Evolutionary conservation across 2,329 filamentous ascomycete genomes (phyloP), one percentile per base, ranked within the genome.

Genomic region (Talaromyces rugulosus): DNA sequence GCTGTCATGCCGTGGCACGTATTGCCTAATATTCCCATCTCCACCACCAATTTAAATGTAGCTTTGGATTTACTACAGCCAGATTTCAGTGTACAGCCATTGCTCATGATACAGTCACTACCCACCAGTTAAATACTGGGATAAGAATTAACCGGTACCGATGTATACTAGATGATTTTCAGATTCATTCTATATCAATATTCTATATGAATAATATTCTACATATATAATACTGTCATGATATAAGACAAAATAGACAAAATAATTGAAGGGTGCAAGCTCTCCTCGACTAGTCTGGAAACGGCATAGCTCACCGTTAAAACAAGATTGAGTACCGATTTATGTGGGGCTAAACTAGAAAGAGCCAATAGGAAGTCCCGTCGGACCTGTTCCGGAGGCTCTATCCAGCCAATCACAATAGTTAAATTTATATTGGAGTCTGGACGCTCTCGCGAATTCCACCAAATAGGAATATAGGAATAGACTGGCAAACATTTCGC

Each of bases 301-400:
- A 31, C 27, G 27, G 50, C 12, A 53, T n/a, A 8, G 50, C 11
- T 9, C 14, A 18, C 47, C 56, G 33, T 9, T 42, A 51, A 62
- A 62, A 55, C 56, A 62, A 59, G 60, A 62, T 59, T 59, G 31
- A 55, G 47, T 28, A 4, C 34, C 30, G 28, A 12, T 27, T 16
- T 31, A 40, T 53, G 50, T 61, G 54, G 54, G 28, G 28, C 1
- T 8, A 2, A 9, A 12, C 12, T 52, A 9, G 7, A 34, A 28
- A n/a, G 16, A 28, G 40, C 59, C 52, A 61, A 61, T 61, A 12
- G 30, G 8, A 40, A 31, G 18, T 36, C 18, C 12, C 27, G 23
- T n/a, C 18, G 6, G n/a, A 8, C 2, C 6, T 16, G 14, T 33
- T 31, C 14, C 28, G 52, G 9, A 30, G 11, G 40, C 30, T 27